A percentile compares a stretch with the other conserved stretches of the same genome.
Evolutionary conservation across 352 stramenopile species (phyloP).

Genomic region (Globisporangium irregulare): DNA sequence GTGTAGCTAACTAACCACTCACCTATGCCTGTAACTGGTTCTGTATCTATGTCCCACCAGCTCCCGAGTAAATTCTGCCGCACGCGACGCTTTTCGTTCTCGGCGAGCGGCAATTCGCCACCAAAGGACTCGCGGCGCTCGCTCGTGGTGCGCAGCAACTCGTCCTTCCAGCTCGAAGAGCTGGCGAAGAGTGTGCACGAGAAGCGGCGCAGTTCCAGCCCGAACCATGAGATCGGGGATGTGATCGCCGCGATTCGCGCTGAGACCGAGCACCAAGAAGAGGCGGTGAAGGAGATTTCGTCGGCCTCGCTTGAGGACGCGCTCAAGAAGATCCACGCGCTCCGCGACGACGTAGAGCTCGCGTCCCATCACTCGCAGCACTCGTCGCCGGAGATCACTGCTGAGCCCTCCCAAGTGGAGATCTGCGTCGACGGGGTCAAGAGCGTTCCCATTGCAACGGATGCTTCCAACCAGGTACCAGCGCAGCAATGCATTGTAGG

Average conservation of each 20-base stretch:
- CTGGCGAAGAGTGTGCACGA: background rate
- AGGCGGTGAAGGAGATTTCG: conserved; percentile 18
- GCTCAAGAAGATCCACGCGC: conserved; percentile 34
- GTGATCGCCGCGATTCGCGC: conserved; percentile 17
- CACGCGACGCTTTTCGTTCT: conserved; percentile 5
- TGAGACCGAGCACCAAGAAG: conserved; percentile 25
- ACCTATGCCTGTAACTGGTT: background rate
- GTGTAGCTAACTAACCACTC: background rate
- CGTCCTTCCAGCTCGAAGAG: conserved; percentile 21
- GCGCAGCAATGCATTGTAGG: background rate
- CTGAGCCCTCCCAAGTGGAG: conserved; percentile 16
- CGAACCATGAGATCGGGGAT: conserved; percentile 18
- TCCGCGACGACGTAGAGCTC: conserved; percentile 24
- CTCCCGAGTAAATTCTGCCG: conserved; percentile 18
- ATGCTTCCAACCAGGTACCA: background rate
- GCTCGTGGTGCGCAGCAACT: conserved; percentile 19
- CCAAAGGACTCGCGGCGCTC: conserved; percentile 16
- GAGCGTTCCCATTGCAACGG: background rate
- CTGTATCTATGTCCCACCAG: background rate
- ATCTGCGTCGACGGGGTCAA: conserved; percentile 11
- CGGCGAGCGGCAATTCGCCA: background rate
- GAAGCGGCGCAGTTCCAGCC: conserved; percentile 26
- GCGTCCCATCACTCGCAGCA: conserved; percentile 13
- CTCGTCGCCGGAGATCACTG: conserved; percentile 1
- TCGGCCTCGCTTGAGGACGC: conserved; percentile 31